Conservation (phyloP, 495 filamentous ascomycete genomes). For the Tuber borchii region DNA sequence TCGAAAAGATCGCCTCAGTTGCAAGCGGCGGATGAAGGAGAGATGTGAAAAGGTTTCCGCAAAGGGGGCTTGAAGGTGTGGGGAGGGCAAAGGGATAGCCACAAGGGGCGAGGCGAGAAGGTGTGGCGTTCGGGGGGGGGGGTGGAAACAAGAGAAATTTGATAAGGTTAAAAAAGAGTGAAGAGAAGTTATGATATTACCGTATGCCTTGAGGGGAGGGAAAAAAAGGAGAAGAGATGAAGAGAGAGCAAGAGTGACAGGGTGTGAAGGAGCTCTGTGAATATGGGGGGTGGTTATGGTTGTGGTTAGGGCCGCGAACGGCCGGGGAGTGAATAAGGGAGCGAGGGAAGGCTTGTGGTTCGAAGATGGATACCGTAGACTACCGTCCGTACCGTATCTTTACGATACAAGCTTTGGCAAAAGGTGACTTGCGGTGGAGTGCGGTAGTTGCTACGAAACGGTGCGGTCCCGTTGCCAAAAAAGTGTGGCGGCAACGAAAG, state of each 20-base stretch:
- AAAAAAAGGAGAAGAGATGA: neutral
- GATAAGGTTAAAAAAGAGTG: neutral
- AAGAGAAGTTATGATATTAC: neutral
- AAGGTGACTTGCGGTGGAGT: too few species aligned
- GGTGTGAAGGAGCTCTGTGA: neutral
- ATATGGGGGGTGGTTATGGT: neutral
- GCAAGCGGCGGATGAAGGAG: neutral
- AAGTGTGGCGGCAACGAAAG: slow-evolving; percentile 3
- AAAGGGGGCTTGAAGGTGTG: neutral
- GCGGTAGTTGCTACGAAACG: neutral
- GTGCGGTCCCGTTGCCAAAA: neutral
- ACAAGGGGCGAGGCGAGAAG: neutral
- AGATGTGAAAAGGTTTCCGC: neutral
- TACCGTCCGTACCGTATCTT: too few species aligned
- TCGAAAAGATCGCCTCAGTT: neutral
- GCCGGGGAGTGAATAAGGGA: slow-evolving; percentile 2
- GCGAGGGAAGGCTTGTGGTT: slow-evolving; percentile 3
- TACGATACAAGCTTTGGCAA: neutral
- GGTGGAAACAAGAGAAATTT: neutral
- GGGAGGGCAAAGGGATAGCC: neutral
- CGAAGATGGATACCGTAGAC: neutral
- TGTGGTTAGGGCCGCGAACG: neutral
- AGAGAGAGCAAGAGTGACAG: slow-evolving; percentile 7
- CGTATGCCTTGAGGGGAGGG: neutral
- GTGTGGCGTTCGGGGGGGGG: neutral